These are phyloP conservation scores for Bacidia rubella DNA, from an alignment of 495 filamentous ascomycete species.

Conservation along the genomic window DNA sequence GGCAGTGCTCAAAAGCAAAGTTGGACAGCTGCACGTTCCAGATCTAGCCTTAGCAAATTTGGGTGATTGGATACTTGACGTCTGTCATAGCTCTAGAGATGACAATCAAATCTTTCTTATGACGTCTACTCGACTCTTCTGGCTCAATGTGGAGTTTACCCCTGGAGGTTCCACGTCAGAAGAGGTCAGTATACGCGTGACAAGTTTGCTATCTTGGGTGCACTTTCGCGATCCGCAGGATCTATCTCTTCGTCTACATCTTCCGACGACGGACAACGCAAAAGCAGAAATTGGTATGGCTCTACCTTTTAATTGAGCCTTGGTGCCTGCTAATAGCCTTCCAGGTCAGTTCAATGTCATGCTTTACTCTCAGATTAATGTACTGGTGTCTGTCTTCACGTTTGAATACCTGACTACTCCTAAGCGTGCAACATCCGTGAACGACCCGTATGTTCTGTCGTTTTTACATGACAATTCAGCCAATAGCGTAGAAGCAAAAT, in stretches of 20 bases:
- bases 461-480: background rate
- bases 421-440: constrained; percentile 16
- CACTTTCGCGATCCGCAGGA: constrained; percentile 36
- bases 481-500: background rate
- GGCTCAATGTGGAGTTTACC: constrained; percentile 22
- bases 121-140: constrained; percentile 35
- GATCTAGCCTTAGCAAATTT: constrained; percentile 26
- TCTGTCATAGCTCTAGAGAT: constrained; percentile 33
- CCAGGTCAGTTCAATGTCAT: constrained; percentile 19
- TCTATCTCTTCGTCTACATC: constrained; percentile 27
- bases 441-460: constrained; percentile 30
- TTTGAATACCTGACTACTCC: constrained; percentile 19
- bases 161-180: constrained; percentile 8
- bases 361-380: constrained; percentile 33
- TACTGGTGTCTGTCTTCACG: constrained; percentile 26
- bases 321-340: constrained; percentile 10
- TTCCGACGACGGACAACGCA: constrained; percentile 18
- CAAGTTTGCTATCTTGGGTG: constrained; percentile 26
- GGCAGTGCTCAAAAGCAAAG: constrained; percentile 25
- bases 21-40: constrained; percentile 18
- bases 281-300: constrained; percentile 18
- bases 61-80: constrained; percentile 41
- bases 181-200: constrained; percentile 10
- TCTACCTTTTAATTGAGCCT: background rate
- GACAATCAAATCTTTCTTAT: constrained; percentile 40